Conservation (phyloP, 805 yeast species). For the Wickerhamiella cacticola region DNA sequence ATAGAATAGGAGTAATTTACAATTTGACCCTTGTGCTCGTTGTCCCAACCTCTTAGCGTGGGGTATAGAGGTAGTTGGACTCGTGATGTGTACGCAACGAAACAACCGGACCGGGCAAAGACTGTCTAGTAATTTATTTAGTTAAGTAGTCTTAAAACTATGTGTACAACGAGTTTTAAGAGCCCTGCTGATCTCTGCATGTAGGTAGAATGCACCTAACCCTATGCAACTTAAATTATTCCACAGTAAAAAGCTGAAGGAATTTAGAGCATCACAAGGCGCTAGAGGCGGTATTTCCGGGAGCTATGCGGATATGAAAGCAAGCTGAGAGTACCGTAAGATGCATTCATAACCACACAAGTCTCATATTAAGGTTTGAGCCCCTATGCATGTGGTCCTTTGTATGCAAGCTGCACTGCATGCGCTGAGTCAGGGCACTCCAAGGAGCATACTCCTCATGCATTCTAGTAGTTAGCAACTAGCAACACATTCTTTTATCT, state of each 20-base stretch:
- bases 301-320: not conserved
- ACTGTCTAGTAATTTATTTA: not conserved
- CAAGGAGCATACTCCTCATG: conserved; percentile 2
- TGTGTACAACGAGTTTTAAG: conserved; percentile 2
- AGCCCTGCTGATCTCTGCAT: conserved; percentile 1
- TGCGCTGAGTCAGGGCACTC: conserved; percentile 4
- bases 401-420: conserved; percentile 9
- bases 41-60: not conserved
- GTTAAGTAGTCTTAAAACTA: not conserved
- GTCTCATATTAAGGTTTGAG: conserved; percentile 6
- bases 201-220: not conserved
- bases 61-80: not conserved
- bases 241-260: not conserved
- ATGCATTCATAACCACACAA: not conserved
- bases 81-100: too few species aligned
- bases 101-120: not conserved
- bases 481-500: conserved; percentile 6
- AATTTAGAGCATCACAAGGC: not conserved
- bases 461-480: conserved; percentile 1
- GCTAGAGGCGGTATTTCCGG: not conserved
- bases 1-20: too few species aligned
- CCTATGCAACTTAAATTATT: conserved; percentile 9
- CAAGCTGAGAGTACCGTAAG: not conserved
- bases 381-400: conserved; percentile 8
- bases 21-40: not conserved